Evolutionary conservation across 2,329 filamentous ascomycete genomes (phyloP).

Genomic region (Calonectria montana): DNA sequence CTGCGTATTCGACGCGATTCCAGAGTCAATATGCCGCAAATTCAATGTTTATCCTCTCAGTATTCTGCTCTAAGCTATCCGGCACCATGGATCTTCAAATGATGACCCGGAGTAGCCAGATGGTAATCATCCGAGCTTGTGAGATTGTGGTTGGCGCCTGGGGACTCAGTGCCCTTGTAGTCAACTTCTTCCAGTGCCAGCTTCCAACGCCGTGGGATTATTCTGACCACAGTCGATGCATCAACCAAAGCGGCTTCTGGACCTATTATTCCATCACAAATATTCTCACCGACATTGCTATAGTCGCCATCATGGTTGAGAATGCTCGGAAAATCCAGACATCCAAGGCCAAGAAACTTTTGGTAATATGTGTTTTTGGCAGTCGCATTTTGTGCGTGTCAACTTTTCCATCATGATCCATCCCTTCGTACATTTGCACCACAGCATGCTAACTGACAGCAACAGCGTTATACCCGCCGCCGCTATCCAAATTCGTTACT

Average conservation of each 20-base stretch:
- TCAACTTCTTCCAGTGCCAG: constrained; percentile 43
- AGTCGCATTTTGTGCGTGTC: constrained; percentile 44
- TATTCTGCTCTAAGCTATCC: constrained; percentile 42
- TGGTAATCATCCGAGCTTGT: constrained; percentile 30
- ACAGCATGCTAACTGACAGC: constrained; percentile 4
- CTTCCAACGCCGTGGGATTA: constrained; percentile 44
- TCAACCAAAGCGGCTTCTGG: constrained; percentile 37
- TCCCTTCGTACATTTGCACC: neutral
- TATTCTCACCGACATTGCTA: constrained; percentile 43
- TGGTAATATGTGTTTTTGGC: constrained; percentile 46
- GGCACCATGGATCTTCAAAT: constrained; percentile 40
- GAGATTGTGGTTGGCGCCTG: constrained; percentile 36
- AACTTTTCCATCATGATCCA: neutral
- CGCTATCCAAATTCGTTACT: constrained; percentile 41
- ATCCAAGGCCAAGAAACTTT: constrained; percentile 38
- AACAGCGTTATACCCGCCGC: constrained; percentile 42
- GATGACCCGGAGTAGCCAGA: constrained; percentile 38
- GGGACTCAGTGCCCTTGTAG: constrained; percentile 39
- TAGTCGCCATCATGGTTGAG: constrained; percentile 42
- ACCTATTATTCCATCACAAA: constrained; percentile 44
- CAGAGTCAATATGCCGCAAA: constrained; percentile 44
- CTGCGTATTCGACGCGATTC: neutral
- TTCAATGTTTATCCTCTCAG: constrained; percentile 38
- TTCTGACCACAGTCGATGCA: constrained; percentile 33
- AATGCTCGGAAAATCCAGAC: constrained; percentile 45